Percentiles rank a stretch among this genome's conserved stretches.
phyloP scores from a whole-genome alignment of 202 grass and related monocot species.

The Brachypodium distachyon region DNA sequence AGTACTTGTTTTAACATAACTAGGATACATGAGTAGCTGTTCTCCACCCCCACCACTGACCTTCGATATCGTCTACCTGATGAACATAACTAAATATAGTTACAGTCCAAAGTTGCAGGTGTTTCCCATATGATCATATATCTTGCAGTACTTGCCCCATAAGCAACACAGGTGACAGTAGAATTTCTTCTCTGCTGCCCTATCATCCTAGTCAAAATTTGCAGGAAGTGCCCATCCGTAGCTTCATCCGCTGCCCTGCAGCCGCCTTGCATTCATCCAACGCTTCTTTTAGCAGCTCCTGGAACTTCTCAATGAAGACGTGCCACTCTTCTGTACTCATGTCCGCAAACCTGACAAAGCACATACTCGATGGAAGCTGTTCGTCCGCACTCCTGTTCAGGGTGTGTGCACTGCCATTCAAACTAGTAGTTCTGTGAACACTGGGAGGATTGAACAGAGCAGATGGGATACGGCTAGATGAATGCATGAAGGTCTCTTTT shows the following conservation, averaged over 20 bases:
- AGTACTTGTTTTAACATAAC: constrained; percentile 18
- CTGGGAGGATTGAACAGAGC: constrained; percentile 1
- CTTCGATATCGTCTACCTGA: constrained; percentile 13
- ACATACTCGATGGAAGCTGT: constrained; percentile 47
- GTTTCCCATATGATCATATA: constrained; percentile 2
- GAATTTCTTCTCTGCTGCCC: constrained; percentile 4
- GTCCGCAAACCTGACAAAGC: constrained; percentile 68
- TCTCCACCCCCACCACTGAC: constrained; percentile 14
- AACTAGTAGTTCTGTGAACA: constrained; percentile 16
- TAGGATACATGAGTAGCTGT: constrained; percentile 14
- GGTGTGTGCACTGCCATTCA: constrained; percentile 9
- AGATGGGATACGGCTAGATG: background rate
- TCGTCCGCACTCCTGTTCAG: constrained; percentile 76
- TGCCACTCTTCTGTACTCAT: constrained; percentile 64
- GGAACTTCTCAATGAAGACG: constrained; percentile 54
- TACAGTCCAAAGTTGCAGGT: constrained; percentile 17
- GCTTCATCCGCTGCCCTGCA: constrained; percentile 47
- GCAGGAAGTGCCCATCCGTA: constrained; percentile 75
- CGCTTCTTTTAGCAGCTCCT: constrained; percentile 43
- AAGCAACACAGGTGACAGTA: constrained; percentile 6
- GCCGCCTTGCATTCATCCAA: constrained; percentile 18
- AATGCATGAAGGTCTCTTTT: constrained; percentile 7
- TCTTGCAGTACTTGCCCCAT: constrained; percentile 5
- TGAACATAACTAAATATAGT: background rate
- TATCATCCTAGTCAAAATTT: constrained; percentile 74